Evolutionary conservation across 129 eudicot species (phyloP), one percentile per base, ranked within the genome.

Genomic region (Oenanthe sinensis): DNA sequence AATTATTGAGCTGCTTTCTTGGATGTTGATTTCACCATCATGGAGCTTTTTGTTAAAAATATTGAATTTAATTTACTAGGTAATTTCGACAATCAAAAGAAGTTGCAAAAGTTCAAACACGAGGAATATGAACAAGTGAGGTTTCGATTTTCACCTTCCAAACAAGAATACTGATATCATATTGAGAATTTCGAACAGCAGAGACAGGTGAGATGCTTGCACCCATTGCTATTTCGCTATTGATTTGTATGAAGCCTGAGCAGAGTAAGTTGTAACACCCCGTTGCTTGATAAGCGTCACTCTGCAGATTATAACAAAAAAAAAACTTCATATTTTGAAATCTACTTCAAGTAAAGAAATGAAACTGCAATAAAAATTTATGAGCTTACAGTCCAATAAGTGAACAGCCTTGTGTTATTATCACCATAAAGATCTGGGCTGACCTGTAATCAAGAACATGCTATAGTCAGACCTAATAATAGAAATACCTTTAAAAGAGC

Each of bases 381-480:
- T 33, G 67, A 76, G 75, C 97, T 91, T 90, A 95, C 98, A 74
- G 98, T 95, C 98, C 98, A 95, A 79, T 94, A 94, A 30, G 97
- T 94, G 91, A 94, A 94, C 49, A 94, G 87, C 70, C 98, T 88
- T 42, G 98, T 95, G 90, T 95, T 90, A 84, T 95, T 95, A 82
- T 95, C 98, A 40, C 98, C 98, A 83, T 95, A 91, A 75, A 95
- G 92, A 89, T 91, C 97, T 20, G 98, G 98, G 80, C 97, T 91
- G 81, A 95, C 98, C 98, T 95, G 96, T 81, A 78, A 86, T 72
- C 63, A 77, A 43, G 75, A 42, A 65, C 71, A 83, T 76, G 44
- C 40, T 46, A 80, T 78, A 39, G 80, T 43, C 19, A 73, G 55
- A 83, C 67, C 65, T 62, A 65, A 67, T 83, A 77, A 77, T 86